phyloP scores from a whole-genome alignment of 352 stramenopile genomes.

The Detonula confervacea region DNA sequence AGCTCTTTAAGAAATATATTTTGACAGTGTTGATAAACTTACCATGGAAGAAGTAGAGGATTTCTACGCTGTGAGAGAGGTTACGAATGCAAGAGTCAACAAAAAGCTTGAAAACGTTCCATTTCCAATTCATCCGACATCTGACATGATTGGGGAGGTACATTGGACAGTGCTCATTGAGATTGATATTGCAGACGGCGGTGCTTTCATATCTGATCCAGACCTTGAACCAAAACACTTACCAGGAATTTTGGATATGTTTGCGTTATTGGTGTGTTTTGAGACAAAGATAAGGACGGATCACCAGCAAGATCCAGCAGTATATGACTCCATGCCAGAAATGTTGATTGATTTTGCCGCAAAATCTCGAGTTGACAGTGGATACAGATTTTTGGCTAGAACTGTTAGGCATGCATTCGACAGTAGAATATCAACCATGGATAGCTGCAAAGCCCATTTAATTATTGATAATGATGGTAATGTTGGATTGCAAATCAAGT shows the following conservation, averaged over 20 bases:
- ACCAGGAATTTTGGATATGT: conserved; percentile 10
- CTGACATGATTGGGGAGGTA: not conserved
- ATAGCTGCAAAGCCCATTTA: conserved; percentile 1
- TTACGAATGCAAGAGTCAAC: not conserved
- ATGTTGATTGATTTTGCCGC: conserved; percentile 32
- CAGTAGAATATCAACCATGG: conserved; percentile 5
- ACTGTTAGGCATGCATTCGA: conserved; percentile 27
- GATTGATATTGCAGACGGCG: conserved; percentile 21
- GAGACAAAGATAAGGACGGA: conserved; percentile 20
- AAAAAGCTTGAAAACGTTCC: not conserved
- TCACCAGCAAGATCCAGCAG: conserved; percentile 11
- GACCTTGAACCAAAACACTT: conserved; percentile 5
- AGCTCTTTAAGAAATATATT: conserved; percentile 8
- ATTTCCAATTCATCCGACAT: conserved; percentile 16
- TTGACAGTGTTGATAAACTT: conserved; percentile 11
- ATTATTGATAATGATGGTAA: conserved; percentile 3
- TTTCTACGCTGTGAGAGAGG: not conserved
- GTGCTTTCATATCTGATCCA: conserved; percentile 19
- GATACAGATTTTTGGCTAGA: conserved; percentile 25
- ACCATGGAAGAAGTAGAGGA: conserved; percentile 22
- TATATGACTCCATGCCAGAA: conserved; percentile 25
- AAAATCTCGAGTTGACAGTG: conserved; percentile 23
- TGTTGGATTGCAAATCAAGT: conserved; percentile 13
- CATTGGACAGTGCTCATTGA: conserved; percentile 1
- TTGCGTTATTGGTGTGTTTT: conserved; percentile 22